phyloP scores from a whole-genome alignment of 75 land plant species.

The Pinus albicaulis region DNA sequence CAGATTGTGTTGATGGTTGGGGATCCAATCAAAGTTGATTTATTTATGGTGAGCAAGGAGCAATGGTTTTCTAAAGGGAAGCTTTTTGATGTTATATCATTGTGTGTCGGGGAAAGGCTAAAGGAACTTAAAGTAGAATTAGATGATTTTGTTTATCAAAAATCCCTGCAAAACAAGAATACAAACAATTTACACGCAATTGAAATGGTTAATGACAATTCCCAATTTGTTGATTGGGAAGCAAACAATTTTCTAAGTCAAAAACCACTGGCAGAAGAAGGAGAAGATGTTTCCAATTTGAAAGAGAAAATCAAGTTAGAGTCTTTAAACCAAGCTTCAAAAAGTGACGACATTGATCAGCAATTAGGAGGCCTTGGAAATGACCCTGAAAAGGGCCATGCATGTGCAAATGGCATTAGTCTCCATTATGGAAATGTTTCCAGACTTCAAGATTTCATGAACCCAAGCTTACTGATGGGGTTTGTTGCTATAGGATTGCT shows the following conservation, averaged over 20 bases:
- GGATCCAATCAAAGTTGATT: constrained; percentile 84
- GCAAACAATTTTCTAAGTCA: constrained; percentile 31
- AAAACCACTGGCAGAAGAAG: background rate
- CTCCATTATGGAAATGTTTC: constrained; percentile 44
- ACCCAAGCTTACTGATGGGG: constrained; percentile 64
- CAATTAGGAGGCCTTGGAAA: background rate
- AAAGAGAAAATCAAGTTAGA: background rate
- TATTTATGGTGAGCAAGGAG: constrained; percentile 28
- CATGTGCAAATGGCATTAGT: constrained; percentile 3
- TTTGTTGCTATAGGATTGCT: constrained; percentile 79
- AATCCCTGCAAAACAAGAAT: background rate
- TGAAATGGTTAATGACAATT: constrained; percentile 33
- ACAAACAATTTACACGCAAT: background rate
- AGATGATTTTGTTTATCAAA: constrained; percentile 53
- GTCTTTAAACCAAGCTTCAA: background rate
- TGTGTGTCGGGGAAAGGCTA: constrained; percentile 57
- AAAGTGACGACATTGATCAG: background rate
- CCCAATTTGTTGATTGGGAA: constrained; percentile 81
- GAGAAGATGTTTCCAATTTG: background rate
- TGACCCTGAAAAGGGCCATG: constrained; percentile 7
- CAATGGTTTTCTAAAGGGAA: constrained; percentile 33
- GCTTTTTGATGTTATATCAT: constrained; percentile 75
- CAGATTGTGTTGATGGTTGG: constrained; percentile 90
- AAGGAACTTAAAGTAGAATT: constrained; percentile 63
- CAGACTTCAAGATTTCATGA: constrained; percentile 56